Evolutionary conservation across 768 basidiomycete genomes (phyloP).

Genomic region (Xerocomellus dryophilus): DNA sequence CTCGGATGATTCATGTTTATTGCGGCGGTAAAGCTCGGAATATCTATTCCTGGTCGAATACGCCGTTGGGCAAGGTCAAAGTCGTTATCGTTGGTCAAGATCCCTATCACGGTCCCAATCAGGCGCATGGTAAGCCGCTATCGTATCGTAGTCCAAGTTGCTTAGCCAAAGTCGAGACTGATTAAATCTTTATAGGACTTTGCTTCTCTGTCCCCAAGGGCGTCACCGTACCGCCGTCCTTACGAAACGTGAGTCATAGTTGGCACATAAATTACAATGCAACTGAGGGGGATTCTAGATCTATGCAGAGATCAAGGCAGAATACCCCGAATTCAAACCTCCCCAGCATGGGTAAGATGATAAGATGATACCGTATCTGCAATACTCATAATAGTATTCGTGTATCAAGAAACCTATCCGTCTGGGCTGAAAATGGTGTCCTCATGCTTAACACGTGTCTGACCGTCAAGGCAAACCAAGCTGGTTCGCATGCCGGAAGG

Average conservation of each 20-base stretch:
- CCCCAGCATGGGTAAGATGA: slow-evolving; percentile 79
- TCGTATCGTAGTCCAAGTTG: neutral
- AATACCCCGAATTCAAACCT: slow-evolving; percentile 73
- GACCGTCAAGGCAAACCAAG: slow-evolving; percentile 72
- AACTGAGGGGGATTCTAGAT: slow-evolving; percentile 49
- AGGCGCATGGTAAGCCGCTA: slow-evolving; percentile 71
- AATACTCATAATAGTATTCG: slow-evolving; percentile 2
- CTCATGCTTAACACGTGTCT: slow-evolving; percentile 90
- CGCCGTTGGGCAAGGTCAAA: slow-evolving; percentile 78
- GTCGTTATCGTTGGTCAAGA: slow-evolving; percentile 91
- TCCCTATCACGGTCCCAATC: slow-evolving; percentile 76
- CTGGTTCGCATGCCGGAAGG: slow-evolving; percentile 78
- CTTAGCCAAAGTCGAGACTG: slow-evolving; percentile 9
- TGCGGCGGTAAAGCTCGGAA: slow-evolving; percentile 55
- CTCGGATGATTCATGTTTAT: slow-evolving; percentile 3
- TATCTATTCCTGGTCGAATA: slow-evolving; percentile 91
- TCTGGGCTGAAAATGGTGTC: slow-evolving; percentile 85
- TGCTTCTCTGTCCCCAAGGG: slow-evolving; percentile 89
- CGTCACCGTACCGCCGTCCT: slow-evolving; percentile 71
- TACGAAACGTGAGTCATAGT: slow-evolving; percentile 62
- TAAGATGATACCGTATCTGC: slow-evolving; percentile 9
- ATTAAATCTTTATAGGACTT: slow-evolving; percentile 48
- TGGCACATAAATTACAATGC: slow-evolving; percentile 1
- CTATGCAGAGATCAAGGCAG: slow-evolving; percentile 80
- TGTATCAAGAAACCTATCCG: slow-evolving; percentile 62